Percentiles rank a stretch among this genome's conserved stretches.
Evolutionary conservation across 2,329 filamentous ascomycete genomes (phyloP).

Genomic region (Colletotrichum sp.): DNA sequence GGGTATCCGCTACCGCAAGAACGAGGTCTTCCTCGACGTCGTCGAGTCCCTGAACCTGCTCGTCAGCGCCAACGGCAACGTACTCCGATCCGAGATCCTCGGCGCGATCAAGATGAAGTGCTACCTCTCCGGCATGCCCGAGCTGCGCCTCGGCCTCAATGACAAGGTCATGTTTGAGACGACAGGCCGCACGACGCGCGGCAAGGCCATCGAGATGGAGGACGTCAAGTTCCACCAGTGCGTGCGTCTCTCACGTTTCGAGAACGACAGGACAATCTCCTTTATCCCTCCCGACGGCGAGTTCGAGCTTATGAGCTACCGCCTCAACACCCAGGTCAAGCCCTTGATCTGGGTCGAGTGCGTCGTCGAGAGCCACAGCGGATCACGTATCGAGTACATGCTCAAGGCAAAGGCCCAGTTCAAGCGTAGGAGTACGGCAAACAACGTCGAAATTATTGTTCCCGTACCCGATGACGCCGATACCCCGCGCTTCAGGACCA

Average conservation of each 20-base stretch:
- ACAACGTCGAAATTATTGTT: slow-evolving; percentile 98
- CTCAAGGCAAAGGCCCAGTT: slow-evolving; percentile 98
- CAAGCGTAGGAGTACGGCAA: slow-evolving; percentile 95
- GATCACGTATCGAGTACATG: slow-evolving; percentile 98
- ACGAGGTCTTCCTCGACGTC: slow-evolving; percentile 98
- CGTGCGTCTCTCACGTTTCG: slow-evolving; percentile 91
- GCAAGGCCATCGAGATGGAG: slow-evolving; percentile 99
- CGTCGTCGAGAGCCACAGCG: slow-evolving; percentile 93
- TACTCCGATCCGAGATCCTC: slow-evolving; percentile 93
- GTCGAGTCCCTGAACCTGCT: slow-evolving; percentile 96
- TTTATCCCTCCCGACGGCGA: slow-evolving; percentile 99
- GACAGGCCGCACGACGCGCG: slow-evolving; percentile 89
- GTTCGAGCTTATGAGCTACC: slow-evolving; percentile 99
- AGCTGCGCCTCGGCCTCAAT: slow-evolving; percentile 90
- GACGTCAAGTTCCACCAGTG: slow-evolving; percentile 99
- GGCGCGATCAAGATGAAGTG: slow-evolving; percentile 99
- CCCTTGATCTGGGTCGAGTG: slow-evolving; percentile 99
- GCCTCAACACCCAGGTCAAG: slow-evolving; percentile 97
- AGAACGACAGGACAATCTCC: slow-evolving; percentile 98
- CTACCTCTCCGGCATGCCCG: slow-evolving; percentile 97
- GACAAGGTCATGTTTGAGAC: slow-evolving; percentile 99
- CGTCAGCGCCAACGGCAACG: slow-evolving; percentile 92
- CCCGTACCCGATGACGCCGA: slow-evolving; percentile 98
- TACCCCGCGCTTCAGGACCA: slow-evolving; percentile 93
- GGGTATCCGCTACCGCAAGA: slow-evolving; percentile 97